Conservation (phyloP, 306 rosid genomes). For the Senna tora region DNA sequence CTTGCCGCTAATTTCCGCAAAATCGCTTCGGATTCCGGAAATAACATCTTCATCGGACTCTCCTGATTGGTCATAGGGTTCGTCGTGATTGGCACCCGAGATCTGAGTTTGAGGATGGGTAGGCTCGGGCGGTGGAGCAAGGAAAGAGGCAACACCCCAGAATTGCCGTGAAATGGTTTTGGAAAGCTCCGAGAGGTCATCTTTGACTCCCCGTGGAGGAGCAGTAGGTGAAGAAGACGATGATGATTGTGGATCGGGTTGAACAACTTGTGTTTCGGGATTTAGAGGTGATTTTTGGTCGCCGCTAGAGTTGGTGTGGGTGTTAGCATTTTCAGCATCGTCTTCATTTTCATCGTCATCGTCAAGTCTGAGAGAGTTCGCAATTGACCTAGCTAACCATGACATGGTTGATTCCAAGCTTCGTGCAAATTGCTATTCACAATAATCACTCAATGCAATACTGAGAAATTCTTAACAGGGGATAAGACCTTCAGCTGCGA, state of each 20-base stretch:
- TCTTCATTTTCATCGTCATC: conserved; percentile 56
- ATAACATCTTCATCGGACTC: conserved; percentile 69
- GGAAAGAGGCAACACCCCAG: conserved; percentile 93
- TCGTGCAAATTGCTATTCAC: conserved; percentile 13
- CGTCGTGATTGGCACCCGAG: conserved; percentile 37
- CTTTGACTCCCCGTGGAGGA: conserved; percentile 76
- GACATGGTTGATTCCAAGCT: conserved; percentile 55
- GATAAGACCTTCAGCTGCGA: conserved; percentile 37
- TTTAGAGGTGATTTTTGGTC: conserved; percentile 43
- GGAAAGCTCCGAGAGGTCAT: conserved; percentile 76
- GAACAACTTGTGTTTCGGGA: conserved; percentile 35
- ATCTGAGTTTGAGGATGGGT: conserved; percentile 26
- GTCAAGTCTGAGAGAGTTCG: conserved; percentile 80
- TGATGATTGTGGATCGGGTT: conserved; percentile 45
- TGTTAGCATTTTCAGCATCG: not conserved
- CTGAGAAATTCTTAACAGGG: conserved; percentile 27
- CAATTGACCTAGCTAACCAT: conserved; percentile 84
- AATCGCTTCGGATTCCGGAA: conserved; percentile 87
- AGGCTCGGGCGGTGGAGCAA: conserved; percentile 79
- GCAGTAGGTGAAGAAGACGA: conserved; percentile 48
- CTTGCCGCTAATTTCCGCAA: conserved; percentile 81
- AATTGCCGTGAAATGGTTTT: conserved; percentile 73
- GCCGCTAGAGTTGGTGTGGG: conserved; percentile 14
- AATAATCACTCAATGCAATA: conserved; percentile 25
- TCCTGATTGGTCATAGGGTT: conserved; percentile 17